Evolutionary conservation across 2,329 filamentous ascomycete genomes (phyloP).

Genomic region (Aspergillus chevalieri): DNA sequence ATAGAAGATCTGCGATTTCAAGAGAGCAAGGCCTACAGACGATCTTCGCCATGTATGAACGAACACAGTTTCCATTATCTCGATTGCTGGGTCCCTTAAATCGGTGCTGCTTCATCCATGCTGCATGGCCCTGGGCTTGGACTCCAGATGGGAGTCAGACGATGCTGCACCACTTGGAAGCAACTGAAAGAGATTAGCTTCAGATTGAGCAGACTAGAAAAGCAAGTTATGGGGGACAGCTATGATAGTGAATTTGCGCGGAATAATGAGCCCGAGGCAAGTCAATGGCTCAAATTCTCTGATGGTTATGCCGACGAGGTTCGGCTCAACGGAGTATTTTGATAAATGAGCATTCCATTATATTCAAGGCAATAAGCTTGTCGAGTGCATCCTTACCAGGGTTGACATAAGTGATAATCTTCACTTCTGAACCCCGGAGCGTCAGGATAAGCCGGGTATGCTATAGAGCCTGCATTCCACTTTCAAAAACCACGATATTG

Average conservation of each 20-base stretch:
- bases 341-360: not conserved
- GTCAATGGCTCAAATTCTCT: conserved; percentile 1
- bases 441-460: no score
- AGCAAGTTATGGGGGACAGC: conserved; percentile 1
- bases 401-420: no score
- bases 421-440: no score
- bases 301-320: not conserved
- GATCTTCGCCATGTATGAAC: not conserved
- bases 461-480: no score
- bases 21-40: conserved; percentile 1
- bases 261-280: not conserved
- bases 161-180: not conserved
- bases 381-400: no score
- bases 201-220: conserved; percentile 1
- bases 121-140: conserved; percentile 1
- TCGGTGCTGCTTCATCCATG: not conserved
- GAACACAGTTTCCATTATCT: not conserved
- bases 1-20: not conserved
- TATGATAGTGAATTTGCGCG: conserved; percentile 1
- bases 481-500: no score
- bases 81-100: not conserved
- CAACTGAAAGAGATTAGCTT: not conserved
- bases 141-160: not conserved
- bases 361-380: not conserved
- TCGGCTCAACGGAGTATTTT: not conserved